Evolutionary conservation across 2,329 filamentous ascomycete genomes (phyloP), one percentile per base, ranked within the genome.

Genomic region (Alternaria ethzedia): DNA sequence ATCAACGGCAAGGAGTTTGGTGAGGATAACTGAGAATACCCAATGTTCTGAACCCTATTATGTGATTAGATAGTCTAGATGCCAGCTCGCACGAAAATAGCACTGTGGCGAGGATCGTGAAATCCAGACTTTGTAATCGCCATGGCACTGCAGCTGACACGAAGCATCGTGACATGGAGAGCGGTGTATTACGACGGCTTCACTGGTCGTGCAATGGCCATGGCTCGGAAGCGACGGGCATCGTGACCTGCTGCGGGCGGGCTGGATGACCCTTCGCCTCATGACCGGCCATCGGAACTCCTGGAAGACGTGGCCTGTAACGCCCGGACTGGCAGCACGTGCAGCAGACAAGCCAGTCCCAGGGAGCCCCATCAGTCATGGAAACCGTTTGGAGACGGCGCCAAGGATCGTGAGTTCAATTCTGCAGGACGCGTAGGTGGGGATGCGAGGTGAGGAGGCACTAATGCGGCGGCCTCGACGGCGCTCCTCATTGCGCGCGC

Each of bases 361-460:
- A 65, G 59, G 54, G 51, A 54, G 72, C 68, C 75, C 75, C 74
- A 74, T 75, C 63, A 65, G 69, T 70, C 64, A 67, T 60, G 58
- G 58, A 65, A 61, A 64, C 30, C 23, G 30, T 56, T 57, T 47
- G 47, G 56, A 58, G 61, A 58, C 50, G 47, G 25, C 46, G 73
- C 73, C 74, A 75, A 76, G 74, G 63, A 74, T 75, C 71, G 74
- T 72, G 74, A 75, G 62, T 54, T 70, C 50, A 75, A 61, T 46
- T 70, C 50, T 63, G 62, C 66, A 65, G 36, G 62, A 62, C 62
- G 64, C 57, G 60, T 54, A 45, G 36, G 62, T 51, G 59, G 61
- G 36, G 52, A 50, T 28, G 46, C 23, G n/a, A 5, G 30, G 47
- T 54, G 13, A 30, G 32, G 51, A 44, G 30, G 54, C 57, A 65